A percentile compares a stretch with the other conserved stretches of the same genome.
These are phyloP conservation scores for Hemisphaericaspora subhashii DNA, from an alignment of 1,139 yeast species.

Conservation along the genomic window DNA sequence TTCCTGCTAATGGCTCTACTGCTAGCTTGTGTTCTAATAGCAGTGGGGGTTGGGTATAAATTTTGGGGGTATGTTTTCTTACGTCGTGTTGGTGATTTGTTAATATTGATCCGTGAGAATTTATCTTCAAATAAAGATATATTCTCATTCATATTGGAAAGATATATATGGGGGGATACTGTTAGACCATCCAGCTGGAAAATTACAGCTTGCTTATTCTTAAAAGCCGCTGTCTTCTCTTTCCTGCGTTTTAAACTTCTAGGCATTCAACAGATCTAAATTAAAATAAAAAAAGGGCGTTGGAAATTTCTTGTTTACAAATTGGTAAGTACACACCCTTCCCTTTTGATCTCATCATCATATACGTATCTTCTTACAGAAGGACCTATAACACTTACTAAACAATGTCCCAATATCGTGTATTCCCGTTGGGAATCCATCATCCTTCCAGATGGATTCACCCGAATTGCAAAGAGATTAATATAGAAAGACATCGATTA, in stretches of 20 bases:
- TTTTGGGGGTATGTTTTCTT: slow-evolving; percentile 24
- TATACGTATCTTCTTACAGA: too few relatives aligned
- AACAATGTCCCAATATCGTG: too few relatives aligned
- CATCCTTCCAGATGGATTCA: too few relatives aligned
- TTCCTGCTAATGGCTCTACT: too few relatives aligned
- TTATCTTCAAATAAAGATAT: slow-evolving; percentile 24
- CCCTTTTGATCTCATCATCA: neutral
- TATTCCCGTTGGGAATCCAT: too few relatives aligned
- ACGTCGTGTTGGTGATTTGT: slow-evolving; percentile 21
- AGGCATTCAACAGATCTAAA: neutral
- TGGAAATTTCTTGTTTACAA: slow-evolving; percentile 11
- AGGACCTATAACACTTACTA: too few relatives aligned
- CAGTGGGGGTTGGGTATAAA: slow-evolving; percentile 18
- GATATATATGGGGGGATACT: neutral
- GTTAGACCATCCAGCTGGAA: neutral
- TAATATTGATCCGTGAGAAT: slow-evolving; percentile 28
- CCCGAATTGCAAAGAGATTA: too few relatives aligned
- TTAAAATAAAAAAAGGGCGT: neutral
- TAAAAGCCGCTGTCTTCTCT: too few relatives aligned
- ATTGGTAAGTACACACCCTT: slow-evolving; percentile 9
- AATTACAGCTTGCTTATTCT: too few relatives aligned
- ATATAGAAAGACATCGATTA: too few relatives aligned
- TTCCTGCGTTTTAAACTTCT: too few relatives aligned
- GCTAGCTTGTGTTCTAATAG: slow-evolving; percentile 1
- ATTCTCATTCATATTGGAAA: neutral